Base-by-base conservation (phyloP, 2,329 filamentous ascomycete species). In the Dactylonectria estremocensis region DNA sequence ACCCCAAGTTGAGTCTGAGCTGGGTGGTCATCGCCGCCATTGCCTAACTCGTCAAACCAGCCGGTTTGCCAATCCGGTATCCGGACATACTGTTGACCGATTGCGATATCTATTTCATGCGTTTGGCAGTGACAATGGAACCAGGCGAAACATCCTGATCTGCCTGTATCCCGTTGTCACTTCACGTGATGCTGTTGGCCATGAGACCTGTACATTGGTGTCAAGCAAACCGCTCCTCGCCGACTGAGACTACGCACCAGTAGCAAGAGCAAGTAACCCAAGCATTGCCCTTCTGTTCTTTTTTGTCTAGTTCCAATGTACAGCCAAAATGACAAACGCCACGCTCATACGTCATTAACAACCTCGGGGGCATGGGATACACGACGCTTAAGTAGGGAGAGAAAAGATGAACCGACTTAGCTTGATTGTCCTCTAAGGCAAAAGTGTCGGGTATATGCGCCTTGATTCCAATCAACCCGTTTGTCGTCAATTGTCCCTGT, bases 341-440 rank as follows among this genome's bases (percentile, higher is more conserved):
- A 63, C 79, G 79, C 79, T 81, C 72, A 78, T 79, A 75, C 75
- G 79, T 73, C 63, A 76, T 72, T 76, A 74, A 72, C 52, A 67
- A 72, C 73, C 68, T 69, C 61, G 58, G 55, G 37, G 58, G 53
- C 46, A 28, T 68, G 56, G 50, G 69, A 67, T 72, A 70, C 55
- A 67, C 62, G 66, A 60, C 66, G 66, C 66, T 59, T 35, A 61
- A 40, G 59, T 66, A 58, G 67, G 61, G 59, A 69, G 54, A 61
- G 54, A 48, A 33, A 72, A 64, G 62, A 61, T 60, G 65, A 52
- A 54, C 20, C 54, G 65, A 68, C 69, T 69, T 66, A 64, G 62
- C 61, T 74, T 69, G 73, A 76, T 72, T 74, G 66, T 72, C 67
- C 40, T 71, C 68, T 66, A 66, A 73, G 70, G 71, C 67, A 58